Base-by-base conservation (phyloP, 805 yeast species). In the Lipomyces yamadae region DNA sequence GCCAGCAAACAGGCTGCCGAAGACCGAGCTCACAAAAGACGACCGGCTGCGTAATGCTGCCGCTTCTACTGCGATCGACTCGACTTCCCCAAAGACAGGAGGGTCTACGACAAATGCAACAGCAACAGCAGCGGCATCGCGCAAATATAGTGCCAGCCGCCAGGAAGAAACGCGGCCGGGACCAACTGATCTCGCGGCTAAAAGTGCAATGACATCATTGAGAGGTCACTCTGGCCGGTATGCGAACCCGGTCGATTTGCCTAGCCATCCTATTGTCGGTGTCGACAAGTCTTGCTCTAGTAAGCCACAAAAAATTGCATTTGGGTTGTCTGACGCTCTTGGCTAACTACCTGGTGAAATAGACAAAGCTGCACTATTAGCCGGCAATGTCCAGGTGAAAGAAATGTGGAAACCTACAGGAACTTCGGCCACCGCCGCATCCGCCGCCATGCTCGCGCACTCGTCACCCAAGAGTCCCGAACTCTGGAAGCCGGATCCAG, bases 401-500 rank as follows among this genome's bases (percentile, higher is more conserved):
- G 37, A 53, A 7, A 65, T 68, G 63, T 65, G 66, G 70, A 52
- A 58, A 8, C 65, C 70, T 10, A 15, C 59, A 8, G 57, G 52
- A 13, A 33, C 42, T 8, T 66, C 72, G 54, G 61, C 72, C 8
- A 72, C 71, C 35, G 79, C 78, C 13, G 77, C 78, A 24, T 72
- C 73, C 35, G 82, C 82, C 11, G 80, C 81, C 35, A 63, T 72
- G 39, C 71, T 75, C 39, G 81, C 82, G 35, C 70, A 74, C 60
- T 45, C 70, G 11, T 58, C 73, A 58, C 70, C 74, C 53, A 56
- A 62, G 29, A 74, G 77, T n/a, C 83, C 77, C 55, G 79, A 67
- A 64, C 67, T 70, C 67, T 74, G 78, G 78, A 69, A 64, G 72
- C 78, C 76, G 35, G 84, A 83, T 59, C 89, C 89, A 11, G 83